Base-by-base conservation (phyloP, 2,329 filamentous ascomycete species). In the Pseudopithomyces chartarum region DNA sequence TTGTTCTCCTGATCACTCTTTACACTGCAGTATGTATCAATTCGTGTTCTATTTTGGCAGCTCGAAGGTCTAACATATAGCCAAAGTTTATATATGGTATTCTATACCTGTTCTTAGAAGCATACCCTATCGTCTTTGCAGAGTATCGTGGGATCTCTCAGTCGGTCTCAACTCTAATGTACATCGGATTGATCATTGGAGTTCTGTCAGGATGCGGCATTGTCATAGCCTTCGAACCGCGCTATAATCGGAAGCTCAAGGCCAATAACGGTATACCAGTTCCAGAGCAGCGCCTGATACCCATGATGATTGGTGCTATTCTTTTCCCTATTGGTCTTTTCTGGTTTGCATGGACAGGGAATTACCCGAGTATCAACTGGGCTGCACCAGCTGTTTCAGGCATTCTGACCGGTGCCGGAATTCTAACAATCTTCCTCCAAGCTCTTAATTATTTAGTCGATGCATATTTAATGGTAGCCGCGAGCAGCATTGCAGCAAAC, bases 401-500 rank as follows among this genome's bases (percentile, higher is more conserved):
- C 12, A 65, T 86, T 0, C 79, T 83, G 56, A 84, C 82, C 1
- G 84, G 84, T 2, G 85, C 85, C 58, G 84, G 84, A 23, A 79
- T 87, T 36, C 76, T 86, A 63, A 76, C 78, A 29, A 85, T 87
- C 57, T 87, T 87, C 73, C 76, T 87, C 11, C 81, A 82, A 50
- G 71, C 80, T 13, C 78, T 86, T 57, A 86, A 86, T 64, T 87
- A 87, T 63, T 74, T 87, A 15, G 83, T 86, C 48, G 84, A 86
- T 61, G 80, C 83, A 0, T 86, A 86, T 60, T 76, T 86, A 43
- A 84, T 85, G 74, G 80, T 79, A 59, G 81, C 82, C 13, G 81
- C 82, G 11, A 81, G 80, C 1, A 82, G 82, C 15, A 81, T 85
- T 38, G 82, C 83, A 8, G 83, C 81, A 6, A 85, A 85, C 59